Base-by-base conservation (phyloP, 2,329 filamentous ascomycete genomes). In the Cercospora sesami region DNA sequence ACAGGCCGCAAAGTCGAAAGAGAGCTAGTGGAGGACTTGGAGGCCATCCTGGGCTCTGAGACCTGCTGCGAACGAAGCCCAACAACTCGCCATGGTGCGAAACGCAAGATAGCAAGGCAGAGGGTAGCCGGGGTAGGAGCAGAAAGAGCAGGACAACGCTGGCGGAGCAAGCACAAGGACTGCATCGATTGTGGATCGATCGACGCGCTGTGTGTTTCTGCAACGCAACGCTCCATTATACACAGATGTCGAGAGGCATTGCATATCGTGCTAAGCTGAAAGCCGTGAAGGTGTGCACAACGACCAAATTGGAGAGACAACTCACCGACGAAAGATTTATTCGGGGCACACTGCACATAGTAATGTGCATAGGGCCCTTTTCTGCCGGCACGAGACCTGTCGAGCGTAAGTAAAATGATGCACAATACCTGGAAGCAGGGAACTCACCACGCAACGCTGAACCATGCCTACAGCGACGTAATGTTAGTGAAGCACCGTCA, bases 301-400 rank as follows among this genome's bases (percentile, higher is more conserved):
- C 23, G 58, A 36, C 58, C n/a, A 45, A 16, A 61, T 14, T 30
- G 2, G 5, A 48, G 21, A 23, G 28, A 42, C 60, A 21, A 84
- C 86, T 81, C 81, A 89, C 88, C 93, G 51, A 96, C 83, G 73
- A 94, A 91, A 76, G 88, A 90, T 61, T 85, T 82, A 26, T 82
- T 82, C 10, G 93, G 92, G 77, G 94, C 87, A 71, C 92, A 86
- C 78, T 96, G 93, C 21, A 97, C 81, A 80, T 96, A 97, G 81
- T 97, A 97, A 76, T 89, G 90, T 6, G 93, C 93, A 79, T 95
- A 96, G 9, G 91, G 90, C 0, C 92, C 92, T 80, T 97, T 96
- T 64, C 91, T 87, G 21, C 93, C 93, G 0, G 93, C 96, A 21
- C 93, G 89, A 66, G 91, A 95, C 88, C 71, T 74, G 51, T 36